phyloP scores from a whole-genome alignment of 2,329 filamentous ascomycete species.

The Fusarium albidum region DNA sequence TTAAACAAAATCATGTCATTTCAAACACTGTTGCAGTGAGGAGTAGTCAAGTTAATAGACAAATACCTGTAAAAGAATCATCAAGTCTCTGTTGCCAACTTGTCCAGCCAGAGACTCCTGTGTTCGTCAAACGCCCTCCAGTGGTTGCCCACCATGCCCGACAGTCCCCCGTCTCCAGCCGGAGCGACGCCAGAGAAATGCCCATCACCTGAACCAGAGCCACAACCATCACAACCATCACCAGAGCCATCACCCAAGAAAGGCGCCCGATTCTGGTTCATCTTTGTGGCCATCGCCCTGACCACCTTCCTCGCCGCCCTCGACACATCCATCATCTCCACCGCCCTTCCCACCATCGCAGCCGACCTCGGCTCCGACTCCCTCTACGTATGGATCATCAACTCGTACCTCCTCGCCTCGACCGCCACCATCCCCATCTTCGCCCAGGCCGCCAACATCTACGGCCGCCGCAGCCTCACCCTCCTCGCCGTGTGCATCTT shows the following conservation, averaged over 20 bases:
- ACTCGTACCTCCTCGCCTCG: conserved; percentile 34
- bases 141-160: too few species aligned
- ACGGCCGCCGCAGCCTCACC: conserved; percentile 54
- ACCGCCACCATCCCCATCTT: conserved; percentile 2
- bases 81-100: too few species aligned
- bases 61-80: too few species aligned
- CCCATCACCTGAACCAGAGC: too few species aligned
- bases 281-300: conserved; percentile 33
- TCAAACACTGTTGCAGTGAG: background rate
- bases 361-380: conserved; percentile 25
- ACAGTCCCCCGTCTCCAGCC: background rate
- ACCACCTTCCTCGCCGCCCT: conserved; percentile 37
- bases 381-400: conserved; percentile 39
- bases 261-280: conserved; percentile 29
- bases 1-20: background rate
- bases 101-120: too few species aligned
- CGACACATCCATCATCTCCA: conserved; percentile 43
- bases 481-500: conserved; percentile 40
- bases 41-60: too few species aligned
- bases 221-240: background rate
- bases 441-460: conserved; percentile 52
- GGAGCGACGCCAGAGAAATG: background rate
- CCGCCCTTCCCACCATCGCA: conserved; percentile 41
- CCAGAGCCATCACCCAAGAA: background rate
- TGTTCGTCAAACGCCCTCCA: too few species aligned